Base-by-base conservation (phyloP, 2,329 filamentous ascomycete species). In the Harringtonia lauricola region DNA sequence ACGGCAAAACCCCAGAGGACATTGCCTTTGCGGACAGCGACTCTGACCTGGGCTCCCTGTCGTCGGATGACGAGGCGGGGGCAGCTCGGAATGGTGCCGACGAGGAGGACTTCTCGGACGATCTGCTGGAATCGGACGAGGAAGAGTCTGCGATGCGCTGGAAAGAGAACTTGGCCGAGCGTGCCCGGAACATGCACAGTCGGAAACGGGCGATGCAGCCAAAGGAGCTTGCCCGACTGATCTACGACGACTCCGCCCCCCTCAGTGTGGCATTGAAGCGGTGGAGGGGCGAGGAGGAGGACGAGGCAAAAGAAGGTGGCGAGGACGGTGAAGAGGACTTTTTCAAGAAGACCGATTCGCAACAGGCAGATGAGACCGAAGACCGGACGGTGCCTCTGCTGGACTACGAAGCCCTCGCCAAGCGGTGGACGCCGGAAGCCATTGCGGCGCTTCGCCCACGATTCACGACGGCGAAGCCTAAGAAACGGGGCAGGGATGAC, bases 11-110 rank as follows among this genome's bases (percentile, higher is more conserved):
- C 21, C 76, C 78, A 22, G 85, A 79, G 26, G 86, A 95, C 43
- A 55, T 96, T 45, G 86, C 81, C 2, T 98, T 95, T 66, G 92
- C 92, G 14, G 92, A 98, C 57, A 95, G 87, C 56, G 94, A 98
- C 61, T 98, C 92, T 0, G 94, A 98, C 59, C 72, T 98, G 5
- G 92, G 92, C 8, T 95, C 90, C 4, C 64, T 95, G 50, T 94
- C 86, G 65, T 35, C 66, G 7, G 72, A 74, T 3, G 66, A 67
- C 2, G 62, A 61, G 0, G 67, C 67, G 18, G 41, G 66, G 8
- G 72, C 74, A 3, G 66, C n/a, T n/a, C n/a, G n/a, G n/a, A n/a
- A 67, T 3, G 62, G 61, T 0, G 66, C 67, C 17, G 63, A 67
- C 1, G 72, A 76, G 15, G 74, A 76, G 31, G 65, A 67, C 13